phyloP scores from a whole-genome alignment of 129 eudicot species.

The Helichrysum umbraculigerum region DNA sequence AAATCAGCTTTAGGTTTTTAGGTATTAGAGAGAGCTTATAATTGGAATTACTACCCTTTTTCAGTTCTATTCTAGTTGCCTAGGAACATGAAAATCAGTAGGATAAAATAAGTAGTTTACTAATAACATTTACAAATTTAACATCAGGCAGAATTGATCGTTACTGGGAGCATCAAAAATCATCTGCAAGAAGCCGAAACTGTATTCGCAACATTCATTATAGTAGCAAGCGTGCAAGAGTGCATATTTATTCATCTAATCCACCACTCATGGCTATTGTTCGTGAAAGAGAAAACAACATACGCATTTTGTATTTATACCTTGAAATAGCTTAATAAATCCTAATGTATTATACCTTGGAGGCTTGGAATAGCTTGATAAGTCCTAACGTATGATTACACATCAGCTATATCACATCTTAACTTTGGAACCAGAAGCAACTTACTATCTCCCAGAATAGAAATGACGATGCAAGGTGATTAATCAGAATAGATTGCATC shows the following conservation, averaged over 20 bases:
- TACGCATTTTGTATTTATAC: background rate
- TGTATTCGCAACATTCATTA: background rate
- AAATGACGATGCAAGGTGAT: background rate
- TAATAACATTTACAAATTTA: background rate
- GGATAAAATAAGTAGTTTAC: background rate
- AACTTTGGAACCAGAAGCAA: background rate
- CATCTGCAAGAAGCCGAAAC: background rate
- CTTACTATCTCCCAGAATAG: background rate
- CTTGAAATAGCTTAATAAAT: background rate
- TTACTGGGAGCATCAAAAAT: background rate
- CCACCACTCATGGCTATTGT: background rate
- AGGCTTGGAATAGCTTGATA: no score
- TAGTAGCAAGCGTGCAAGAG: background rate
- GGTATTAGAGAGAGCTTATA: background rate
- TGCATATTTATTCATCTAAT: background rate
- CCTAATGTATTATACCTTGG: background rate
- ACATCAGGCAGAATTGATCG: background rate
- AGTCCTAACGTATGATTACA: background rate
- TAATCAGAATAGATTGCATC: no score
- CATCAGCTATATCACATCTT: background rate
- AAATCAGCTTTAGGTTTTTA: background rate
- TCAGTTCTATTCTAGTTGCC: constrained; percentile 2
- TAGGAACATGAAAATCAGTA: constrained; percentile 8
- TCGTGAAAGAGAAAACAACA: background rate
- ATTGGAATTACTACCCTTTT: background rate